Conservation (phyloP, 202 grass and related monocot species). For the Musa balbisiana region DNA sequence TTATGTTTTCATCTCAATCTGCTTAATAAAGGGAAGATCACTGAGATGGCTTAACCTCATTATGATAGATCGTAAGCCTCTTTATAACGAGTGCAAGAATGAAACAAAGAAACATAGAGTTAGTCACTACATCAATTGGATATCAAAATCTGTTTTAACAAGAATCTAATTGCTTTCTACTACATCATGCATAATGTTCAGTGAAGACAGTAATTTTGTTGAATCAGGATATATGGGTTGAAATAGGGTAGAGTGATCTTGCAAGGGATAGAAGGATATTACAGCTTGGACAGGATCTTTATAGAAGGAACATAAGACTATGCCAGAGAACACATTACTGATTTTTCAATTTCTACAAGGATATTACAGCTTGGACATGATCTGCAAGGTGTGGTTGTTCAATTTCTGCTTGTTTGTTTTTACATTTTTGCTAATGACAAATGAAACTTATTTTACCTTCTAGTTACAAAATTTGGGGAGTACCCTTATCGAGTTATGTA, state of each 20-base stretch:
- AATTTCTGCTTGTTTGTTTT: background rate
- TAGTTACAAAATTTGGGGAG: conserved; percentile 73
- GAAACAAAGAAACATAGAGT: too few species aligned
- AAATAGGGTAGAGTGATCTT: conserved; percentile 61
- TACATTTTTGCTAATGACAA: too few species aligned
- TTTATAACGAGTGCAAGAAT: too few species aligned
- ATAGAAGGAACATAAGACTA: conserved; percentile 49
- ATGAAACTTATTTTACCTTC: conserved; percentile 3
- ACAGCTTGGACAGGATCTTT: conserved; percentile 71
- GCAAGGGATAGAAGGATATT: conserved; percentile 69
- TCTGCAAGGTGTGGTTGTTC: background rate
- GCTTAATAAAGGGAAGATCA: too few species aligned
- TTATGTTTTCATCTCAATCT: too few species aligned
- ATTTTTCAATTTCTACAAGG: conserved; percentile 14
- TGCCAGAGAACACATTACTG: conserved; percentile 49
- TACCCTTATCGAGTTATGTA: conserved; percentile 79
- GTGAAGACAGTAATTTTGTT: background rate
- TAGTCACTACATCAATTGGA: too few species aligned
- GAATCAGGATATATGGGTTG: conserved; percentile 71
- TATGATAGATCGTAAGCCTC: too few species aligned
- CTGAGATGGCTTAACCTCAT: too few species aligned
- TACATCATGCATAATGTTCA: background rate
- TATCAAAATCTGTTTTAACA: background rate
- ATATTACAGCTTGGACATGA: too few species aligned
- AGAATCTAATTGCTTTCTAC: background rate